Conservation (phyloP, 768 basidiomycete genomes). For the Suillus sp. region DNA sequence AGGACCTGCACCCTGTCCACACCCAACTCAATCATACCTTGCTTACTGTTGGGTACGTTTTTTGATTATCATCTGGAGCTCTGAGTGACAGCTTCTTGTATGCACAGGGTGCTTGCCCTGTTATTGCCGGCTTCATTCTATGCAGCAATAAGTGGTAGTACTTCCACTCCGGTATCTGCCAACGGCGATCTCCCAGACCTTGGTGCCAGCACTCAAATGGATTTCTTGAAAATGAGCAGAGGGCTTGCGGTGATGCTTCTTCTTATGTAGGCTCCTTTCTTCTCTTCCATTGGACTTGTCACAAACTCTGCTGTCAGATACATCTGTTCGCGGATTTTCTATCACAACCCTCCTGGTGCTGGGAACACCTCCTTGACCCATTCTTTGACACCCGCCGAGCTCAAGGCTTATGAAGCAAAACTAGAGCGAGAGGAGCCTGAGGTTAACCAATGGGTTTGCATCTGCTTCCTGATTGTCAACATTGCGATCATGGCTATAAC, state of each 20-base stretch:
- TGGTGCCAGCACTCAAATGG: slow-evolving; percentile 47
- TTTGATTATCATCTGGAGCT: neutral
- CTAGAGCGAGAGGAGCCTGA: slow-evolving; percentile 46
- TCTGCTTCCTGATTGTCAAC: slow-evolving; percentile 50
- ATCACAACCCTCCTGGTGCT: slow-evolving; percentile 71
- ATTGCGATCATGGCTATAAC: slow-evolving; percentile 68
- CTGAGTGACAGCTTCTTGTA: neutral
- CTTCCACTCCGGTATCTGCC: slow-evolving; percentile 19
- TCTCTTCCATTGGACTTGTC: neutral
- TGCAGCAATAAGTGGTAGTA: slow-evolving; percentile 51
- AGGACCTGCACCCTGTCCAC: slow-evolving; percentile 66
- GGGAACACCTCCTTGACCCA: slow-evolving; percentile 44
- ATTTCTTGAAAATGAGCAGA: slow-evolving; percentile 63
- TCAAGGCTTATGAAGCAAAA: slow-evolving; percentile 33
- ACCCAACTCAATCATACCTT: slow-evolving; percentile 71
- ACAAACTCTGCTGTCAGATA: slow-evolving; percentile 45
- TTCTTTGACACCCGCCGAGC: slow-evolving; percentile 45
- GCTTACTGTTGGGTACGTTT: slow-evolving; percentile 63
- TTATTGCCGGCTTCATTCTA: slow-evolving; percentile 71
- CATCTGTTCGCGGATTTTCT: slow-evolving; percentile 64
- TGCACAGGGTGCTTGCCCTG: slow-evolving; percentile 59
- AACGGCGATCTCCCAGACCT: slow-evolving; percentile 20
- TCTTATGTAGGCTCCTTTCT: slow-evolving; percentile 45
- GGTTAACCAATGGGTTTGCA: slow-evolving; percentile 64
- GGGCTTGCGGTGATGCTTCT: slow-evolving; percentile 67